Percentiles rank a stretch among this genome's conserved stretches.
phyloP scores from a whole-genome alignment of 2,329 filamentous ascomycete species.

The Alternaria alternata region DNA sequence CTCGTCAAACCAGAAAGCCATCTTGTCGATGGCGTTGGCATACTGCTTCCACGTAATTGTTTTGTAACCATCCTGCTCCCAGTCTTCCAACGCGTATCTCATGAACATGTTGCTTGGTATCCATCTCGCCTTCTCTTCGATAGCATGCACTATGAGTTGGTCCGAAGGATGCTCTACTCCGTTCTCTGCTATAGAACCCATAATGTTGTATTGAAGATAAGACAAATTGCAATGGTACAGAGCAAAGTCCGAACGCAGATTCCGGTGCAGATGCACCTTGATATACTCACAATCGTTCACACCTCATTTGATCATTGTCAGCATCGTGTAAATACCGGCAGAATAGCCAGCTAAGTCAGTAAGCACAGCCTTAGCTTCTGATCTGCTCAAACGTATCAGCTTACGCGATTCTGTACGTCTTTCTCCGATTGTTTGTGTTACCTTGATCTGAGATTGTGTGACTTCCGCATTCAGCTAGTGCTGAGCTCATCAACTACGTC shows the following conservation, averaged over 20 bases:
- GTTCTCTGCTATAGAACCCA: neutral
- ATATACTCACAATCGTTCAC: neutral
- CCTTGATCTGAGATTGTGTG: neutral
- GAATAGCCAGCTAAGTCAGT: neutral
- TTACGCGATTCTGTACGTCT: neutral
- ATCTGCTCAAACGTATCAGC: neutral
- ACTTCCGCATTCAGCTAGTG: neutral
- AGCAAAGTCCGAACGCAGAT: neutral
- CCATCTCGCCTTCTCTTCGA: conserved; percentile 28
- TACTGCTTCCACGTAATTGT: neutral
- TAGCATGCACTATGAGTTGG: conserved; percentile 17
- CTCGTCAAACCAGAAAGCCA: neutral
- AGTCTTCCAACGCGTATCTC: neutral
- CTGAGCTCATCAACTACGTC: neutral
- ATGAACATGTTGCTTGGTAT: neutral
- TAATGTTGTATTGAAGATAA: neutral
- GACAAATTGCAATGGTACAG: neutral
- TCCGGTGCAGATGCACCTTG: neutral
- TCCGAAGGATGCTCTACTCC: neutral
- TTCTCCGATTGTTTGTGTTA: neutral
- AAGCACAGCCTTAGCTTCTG: neutral
- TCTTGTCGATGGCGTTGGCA: neutral
- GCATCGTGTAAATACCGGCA: neutral
- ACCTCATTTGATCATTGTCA: neutral
- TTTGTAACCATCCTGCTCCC: neutral